A percentile compares a stretch with the other conserved stretches of the same genome.
These are phyloP conservation scores for Fusarium phyllophilum DNA, from an alignment of 2,329 filamentous ascomycete species.

Conservation along the genomic window DNA sequence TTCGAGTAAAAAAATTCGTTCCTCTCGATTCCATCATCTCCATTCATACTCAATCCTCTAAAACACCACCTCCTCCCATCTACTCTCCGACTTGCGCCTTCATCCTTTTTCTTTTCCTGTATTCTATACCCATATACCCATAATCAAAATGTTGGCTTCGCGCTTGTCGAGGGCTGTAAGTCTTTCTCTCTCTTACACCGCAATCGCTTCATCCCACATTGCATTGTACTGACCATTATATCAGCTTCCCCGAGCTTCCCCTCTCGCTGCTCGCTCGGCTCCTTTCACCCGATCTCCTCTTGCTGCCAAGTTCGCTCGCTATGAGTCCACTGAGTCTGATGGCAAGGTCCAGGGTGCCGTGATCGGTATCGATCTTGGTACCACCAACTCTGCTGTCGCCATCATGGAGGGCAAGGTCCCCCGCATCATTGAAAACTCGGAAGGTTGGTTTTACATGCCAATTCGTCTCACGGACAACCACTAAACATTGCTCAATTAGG, in stretches of 20 bases:
- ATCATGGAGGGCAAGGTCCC: constrained; percentile 97
- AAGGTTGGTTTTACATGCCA: constrained; percentile 67
- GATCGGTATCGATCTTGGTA: constrained; percentile 98
- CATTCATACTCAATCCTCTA: constrained; percentile 40
- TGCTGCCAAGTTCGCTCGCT: constrained; percentile 78
- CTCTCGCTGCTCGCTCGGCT: constrained; percentile 74
- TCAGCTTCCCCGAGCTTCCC: constrained; percentile 81
- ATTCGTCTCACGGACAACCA: not conserved
- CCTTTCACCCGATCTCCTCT: constrained; percentile 75
- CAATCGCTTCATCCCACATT: constrained; percentile 4
- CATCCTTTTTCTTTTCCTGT: constrained; percentile 48
- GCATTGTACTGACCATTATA: constrained; percentile 27
- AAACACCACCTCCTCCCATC: constrained; percentile 44
- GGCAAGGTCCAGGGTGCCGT: constrained; percentile 92
- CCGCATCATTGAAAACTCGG: constrained; percentile 97
- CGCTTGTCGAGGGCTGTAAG: constrained; percentile 80
- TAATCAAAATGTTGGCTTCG: constrained; percentile 74
- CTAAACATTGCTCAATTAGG: constrained; percentile 37
- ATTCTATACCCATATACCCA: constrained; percentile 49
- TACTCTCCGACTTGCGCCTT: constrained; percentile 49
- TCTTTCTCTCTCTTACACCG: constrained; percentile 41
- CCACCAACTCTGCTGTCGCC: constrained; percentile 97
- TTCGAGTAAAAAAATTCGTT: constrained; percentile 52
- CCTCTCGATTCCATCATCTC: constrained; percentile 43
- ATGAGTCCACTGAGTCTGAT: constrained; percentile 70